phyloP scores from a whole-genome alignment of 2,329 filamentous ascomycete species.

The Coleophoma cylindrospora region DNA sequence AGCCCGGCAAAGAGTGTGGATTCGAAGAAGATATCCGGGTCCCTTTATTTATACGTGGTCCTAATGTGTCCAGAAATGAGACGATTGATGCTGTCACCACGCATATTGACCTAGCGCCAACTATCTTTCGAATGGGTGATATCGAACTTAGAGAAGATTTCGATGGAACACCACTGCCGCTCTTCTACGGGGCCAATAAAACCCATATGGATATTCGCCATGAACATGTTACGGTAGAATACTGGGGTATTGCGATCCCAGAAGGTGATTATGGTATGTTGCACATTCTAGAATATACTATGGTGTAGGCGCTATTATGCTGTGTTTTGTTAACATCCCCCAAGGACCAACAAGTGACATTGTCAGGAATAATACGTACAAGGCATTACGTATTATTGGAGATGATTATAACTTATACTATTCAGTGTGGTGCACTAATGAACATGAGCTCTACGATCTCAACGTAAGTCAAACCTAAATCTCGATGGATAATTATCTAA shows the following conservation, averaged over 20 bases:
- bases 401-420: constrained; percentile 56
- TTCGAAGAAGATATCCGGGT: constrained; percentile 45
- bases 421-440: constrained; percentile 62
- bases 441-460: constrained; percentile 60
- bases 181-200: constrained; percentile 15
- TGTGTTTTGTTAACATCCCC: not conserved
- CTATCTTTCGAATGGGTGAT: constrained; percentile 34
- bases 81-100: constrained; percentile 38
- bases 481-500: constrained; percentile 1
- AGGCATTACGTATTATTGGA: constrained; percentile 35
- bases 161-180: constrained; percentile 37
- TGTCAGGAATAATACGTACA: constrained; percentile 40
- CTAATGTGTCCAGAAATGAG: constrained; percentile 39
- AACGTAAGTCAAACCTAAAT: constrained; percentile 32
- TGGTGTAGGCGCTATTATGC: too few relatives aligned
- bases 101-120: constrained; percentile 46
- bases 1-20: constrained; percentile 42
- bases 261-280: constrained; percentile 12
- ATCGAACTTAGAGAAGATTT: constrained; percentile 33
- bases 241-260: constrained; percentile 29
- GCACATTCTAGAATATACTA: too few relatives aligned
- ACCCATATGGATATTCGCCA: constrained; percentile 16
- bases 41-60: constrained; percentile 51
- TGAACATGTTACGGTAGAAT: constrained; percentile 43
- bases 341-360: not conserved